Evolutionary conservation across 2,329 filamentous ascomycete genomes (phyloP), one percentile per base, ranked within the genome.

Genomic region (Cercospora nicotianae): DNA sequence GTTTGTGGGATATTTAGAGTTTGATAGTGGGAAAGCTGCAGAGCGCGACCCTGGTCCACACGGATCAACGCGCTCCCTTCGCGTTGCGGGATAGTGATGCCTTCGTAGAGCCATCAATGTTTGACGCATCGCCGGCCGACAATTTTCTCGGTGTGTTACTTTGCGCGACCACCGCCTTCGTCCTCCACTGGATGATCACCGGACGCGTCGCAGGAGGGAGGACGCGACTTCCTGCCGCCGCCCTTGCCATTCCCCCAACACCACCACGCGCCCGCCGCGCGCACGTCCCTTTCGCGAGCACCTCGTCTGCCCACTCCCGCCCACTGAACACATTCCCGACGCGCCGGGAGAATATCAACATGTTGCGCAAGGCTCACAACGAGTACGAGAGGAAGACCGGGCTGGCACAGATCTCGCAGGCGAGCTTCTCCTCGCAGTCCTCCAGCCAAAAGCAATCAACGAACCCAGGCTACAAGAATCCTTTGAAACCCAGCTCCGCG

Each of bases 361-460:
- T 83, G 82, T 77, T 83, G 65, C 77, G 78, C 61, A 74, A 78
- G 58, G 82, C 81, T 23, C 73, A 82, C 23, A 75, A 81, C 64
- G 76, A 75, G 33, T 78, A 82, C 69, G 74, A 80, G 67, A 74
- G 79, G 64, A 73, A 77, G 68, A 71, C 72, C 9, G 74, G 77
- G 31, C 71, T 70, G 73, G 12, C 70, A 71, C 66, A 77, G 71
- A 66, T 75, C n/a, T 74, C 81, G 4, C 87, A 88, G 76, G 82
- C 86, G 66, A 79, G 86, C 16, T 87, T 89, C 70, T 83, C 86
- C 3, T 87, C 87, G 1, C 88, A 85, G 77, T 88, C 83, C 72
- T 84, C 85, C 12, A 78, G 83, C 65, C 82, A 86, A 64, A 80
- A 86, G 72, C 84, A 68, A 26, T 62, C 69, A 31, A n/a, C 66